These are phyloP conservation scores for Mucor racemosus DNA, from an alignment of 371 early-diverging fungal species.

Conservation along the genomic window DNA sequence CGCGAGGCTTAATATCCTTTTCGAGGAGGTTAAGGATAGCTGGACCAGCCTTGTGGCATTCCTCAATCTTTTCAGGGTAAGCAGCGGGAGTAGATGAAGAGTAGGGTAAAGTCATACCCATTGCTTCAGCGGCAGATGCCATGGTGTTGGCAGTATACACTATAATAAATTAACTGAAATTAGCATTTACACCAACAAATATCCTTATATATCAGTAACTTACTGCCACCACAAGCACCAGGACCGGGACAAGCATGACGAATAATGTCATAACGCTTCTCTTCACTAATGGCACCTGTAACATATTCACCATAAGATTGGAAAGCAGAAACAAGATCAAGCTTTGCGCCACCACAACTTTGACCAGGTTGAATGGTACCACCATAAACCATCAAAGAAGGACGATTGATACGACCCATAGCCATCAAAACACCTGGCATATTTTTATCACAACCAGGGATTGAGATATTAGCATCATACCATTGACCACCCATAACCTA, in stretches of 20 bases:
- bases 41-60: slow-evolving; percentile 83
- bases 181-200: not conserved
- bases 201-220: slow-evolving; percentile 16
- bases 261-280: slow-evolving; percentile 84
- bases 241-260: slow-evolving; percentile 94
- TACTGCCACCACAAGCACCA: slow-evolving; percentile 95
- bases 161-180: slow-evolving; percentile 5
- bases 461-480: slow-evolving; percentile 88
- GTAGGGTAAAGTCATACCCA: slow-evolving; percentile 96
- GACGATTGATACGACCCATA: slow-evolving; percentile 92
- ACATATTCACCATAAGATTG: slow-evolving; percentile 94
- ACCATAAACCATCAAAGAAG: slow-evolving; percentile 84
- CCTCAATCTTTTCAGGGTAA: slow-evolving; percentile 83
- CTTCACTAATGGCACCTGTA: slow-evolving; percentile 86
- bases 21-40: slow-evolving; percentile 88
- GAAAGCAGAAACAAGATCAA: slow-evolving; percentile 96
- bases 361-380: slow-evolving; percentile 86
- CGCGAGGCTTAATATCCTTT: slow-evolving; percentile 87
- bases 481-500: slow-evolving; percentile 32
- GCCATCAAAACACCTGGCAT: slow-evolving; percentile 96
- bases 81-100: slow-evolving; percentile 91
- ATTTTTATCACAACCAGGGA: slow-evolving; percentile 93
- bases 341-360: slow-evolving; percentile 64
- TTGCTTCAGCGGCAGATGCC: slow-evolving; percentile 94
- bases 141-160: slow-evolving; percentile 99